phyloP scores from a whole-genome alignment of 495 filamentous ascomycete species.

The Astrocystis sublimbata region DNA sequence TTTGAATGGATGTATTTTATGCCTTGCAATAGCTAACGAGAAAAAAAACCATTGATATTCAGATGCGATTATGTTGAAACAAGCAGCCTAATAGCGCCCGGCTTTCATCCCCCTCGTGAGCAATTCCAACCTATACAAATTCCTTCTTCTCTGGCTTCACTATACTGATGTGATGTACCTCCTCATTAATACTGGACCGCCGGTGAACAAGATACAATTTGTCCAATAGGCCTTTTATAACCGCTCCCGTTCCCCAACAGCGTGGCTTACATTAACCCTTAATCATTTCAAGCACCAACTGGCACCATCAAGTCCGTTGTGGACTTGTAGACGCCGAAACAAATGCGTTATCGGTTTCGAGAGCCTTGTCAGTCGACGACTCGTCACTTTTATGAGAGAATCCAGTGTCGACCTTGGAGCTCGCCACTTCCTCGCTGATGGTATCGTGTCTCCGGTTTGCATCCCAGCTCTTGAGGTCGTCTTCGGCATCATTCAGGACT shows the following conservation, averaged over 20 bases:
- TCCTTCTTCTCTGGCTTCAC: not conserved
- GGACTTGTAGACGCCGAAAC: slow-evolving; percentile 9
- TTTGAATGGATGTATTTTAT: too few species aligned
- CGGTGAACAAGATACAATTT: slow-evolving; percentile 5
- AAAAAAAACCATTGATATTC: not conserved
- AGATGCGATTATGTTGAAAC: too few species aligned
- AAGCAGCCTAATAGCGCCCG: too few species aligned
- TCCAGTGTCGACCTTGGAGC: slow-evolving; percentile 8
- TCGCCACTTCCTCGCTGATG: not conserved
- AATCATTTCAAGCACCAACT: not conserved
- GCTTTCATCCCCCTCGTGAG: too few species aligned
- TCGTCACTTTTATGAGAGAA: slow-evolving; percentile 9
- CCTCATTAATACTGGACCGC: not conserved
- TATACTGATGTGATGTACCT: not conserved
- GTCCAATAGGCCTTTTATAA: not conserved
- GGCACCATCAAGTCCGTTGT: not conserved
- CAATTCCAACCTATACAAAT: too few species aligned
- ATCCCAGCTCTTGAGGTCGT: slow-evolving; percentile 80
- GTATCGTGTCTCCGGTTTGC: not conserved
- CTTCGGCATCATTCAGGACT: slow-evolving; percentile 90
- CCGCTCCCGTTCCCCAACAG: not conserved
- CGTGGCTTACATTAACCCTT: not conserved
- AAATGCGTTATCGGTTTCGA: slow-evolving; percentile 3
- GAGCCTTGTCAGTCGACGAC: not conserved
- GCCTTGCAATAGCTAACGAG: too few species aligned